Evolutionary conservation across 306 rosid species (phyloP).

Genomic region (Abrus pulchellus): DNA sequence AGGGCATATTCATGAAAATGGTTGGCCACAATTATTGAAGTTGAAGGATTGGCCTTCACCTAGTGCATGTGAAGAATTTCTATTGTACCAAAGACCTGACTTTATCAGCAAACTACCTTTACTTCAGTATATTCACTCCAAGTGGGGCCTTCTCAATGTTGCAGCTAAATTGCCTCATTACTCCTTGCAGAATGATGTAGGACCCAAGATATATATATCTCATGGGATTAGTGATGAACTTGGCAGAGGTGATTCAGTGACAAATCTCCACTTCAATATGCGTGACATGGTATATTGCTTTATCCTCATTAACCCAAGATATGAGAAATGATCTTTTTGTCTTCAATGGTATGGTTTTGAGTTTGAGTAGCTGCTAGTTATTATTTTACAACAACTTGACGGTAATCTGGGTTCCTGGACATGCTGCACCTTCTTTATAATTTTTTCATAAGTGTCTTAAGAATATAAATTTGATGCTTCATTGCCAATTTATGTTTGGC

Average conservation of each 20-base stretch:
- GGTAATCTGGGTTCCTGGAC: constrained; percentile 16
- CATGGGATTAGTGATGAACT: constrained; percentile 83
- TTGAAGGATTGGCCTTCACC: constrained; percentile 99
- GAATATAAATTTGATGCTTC: constrained; percentile 39
- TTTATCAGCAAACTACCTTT: constrained; percentile 94
- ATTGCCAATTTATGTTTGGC: constrained; percentile 19
- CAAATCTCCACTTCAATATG: constrained; percentile 92
- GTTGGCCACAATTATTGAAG: constrained; percentile 82
- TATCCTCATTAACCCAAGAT: constrained; percentile 24
- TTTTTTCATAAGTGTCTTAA: constrained; percentile 28
- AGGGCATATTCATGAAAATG: constrained; percentile 73
- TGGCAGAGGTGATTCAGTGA: constrained; percentile 74
- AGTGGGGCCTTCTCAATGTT: constrained; percentile 99
- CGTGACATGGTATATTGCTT: constrained; percentile 90
- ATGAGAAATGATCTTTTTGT: constrained; percentile 38
- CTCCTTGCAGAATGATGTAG: constrained; percentile 97
- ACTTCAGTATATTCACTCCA: constrained; percentile 94
- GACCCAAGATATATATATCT: constrained; percentile 90
- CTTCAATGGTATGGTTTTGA: constrained; percentile 21
- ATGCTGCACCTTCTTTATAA: constrained; percentile 25
- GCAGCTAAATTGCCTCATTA: constrained; percentile 98
- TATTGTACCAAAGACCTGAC: constrained; percentile 94
- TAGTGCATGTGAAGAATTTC: constrained; percentile 92
- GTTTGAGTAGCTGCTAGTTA: neutral
- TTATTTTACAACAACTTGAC: constrained; percentile 15